Conservation (phyloP, 768 basidiomycete species). For the Leccinum subgranulosum region DNA sequence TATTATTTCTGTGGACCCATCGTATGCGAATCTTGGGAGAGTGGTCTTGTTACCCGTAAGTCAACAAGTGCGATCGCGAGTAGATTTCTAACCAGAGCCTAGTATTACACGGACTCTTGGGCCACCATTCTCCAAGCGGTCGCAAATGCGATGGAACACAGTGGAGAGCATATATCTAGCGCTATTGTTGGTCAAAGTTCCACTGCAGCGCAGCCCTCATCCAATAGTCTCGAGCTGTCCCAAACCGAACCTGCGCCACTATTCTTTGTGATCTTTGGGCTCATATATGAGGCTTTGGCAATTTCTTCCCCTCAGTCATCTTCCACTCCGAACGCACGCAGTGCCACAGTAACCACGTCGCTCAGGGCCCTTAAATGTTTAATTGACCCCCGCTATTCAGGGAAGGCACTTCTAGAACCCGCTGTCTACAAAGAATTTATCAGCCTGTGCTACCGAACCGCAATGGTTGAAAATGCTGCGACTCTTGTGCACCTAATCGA, state of each 20-base stretch:
- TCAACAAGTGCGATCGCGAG: slow-evolving; percentile 5
- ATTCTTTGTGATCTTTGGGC: slow-evolving; percentile 89
- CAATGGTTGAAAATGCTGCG: slow-evolving; percentile 75
- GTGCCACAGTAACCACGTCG: slow-evolving; percentile 53
- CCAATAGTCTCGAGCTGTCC: slow-evolving; percentile 20
- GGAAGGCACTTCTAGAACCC: slow-evolving; percentile 75
- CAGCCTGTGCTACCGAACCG: slow-evolving; percentile 84
- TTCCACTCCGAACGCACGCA: slow-evolving; percentile 38
- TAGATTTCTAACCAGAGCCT: slow-evolving; percentile 1
- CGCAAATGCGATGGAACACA: slow-evolving; percentile 69
- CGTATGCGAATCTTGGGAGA: slow-evolving; percentile 83
- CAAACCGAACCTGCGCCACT: slow-evolving; percentile 67
- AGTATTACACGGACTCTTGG: slow-evolving; percentile 91
- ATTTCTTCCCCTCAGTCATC: slow-evolving; percentile 61
- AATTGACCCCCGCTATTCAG: slow-evolving; percentile 77
- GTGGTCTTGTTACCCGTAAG: slow-evolving; percentile 90
- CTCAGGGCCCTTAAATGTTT: slow-evolving; percentile 77
- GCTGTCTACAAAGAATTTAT: slow-evolving; percentile 88
- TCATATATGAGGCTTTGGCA: slow-evolving; percentile 87
- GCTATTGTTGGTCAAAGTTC: slow-evolving; percentile 73
- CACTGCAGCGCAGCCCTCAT: slow-evolving; percentile 13
- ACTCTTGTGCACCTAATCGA: slow-evolving; percentile 74
- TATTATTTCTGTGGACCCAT: slow-evolving; percentile 71
- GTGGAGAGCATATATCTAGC: slow-evolving; percentile 64
- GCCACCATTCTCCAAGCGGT: slow-evolving; percentile 81